Base-by-base conservation (phyloP, 164 flowering plant genomes). In the Berberis vulgaris region DNA sequence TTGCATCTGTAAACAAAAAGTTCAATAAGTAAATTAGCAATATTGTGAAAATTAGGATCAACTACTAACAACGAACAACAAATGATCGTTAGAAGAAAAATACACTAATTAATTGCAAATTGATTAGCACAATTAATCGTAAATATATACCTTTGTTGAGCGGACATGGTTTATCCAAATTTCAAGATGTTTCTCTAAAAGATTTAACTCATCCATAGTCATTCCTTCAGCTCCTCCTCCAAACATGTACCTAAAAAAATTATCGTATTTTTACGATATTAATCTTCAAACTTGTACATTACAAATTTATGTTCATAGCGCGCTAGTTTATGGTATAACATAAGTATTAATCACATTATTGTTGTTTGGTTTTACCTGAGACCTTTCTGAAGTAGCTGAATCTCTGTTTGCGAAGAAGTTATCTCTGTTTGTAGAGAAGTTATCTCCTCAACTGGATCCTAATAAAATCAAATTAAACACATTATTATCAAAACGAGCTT, bases 131-230 rank as follows among this genome's bases (percentile, higher is more conserved):
- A 42, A 6, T 12, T 41, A 56, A 7, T 2, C n/a, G 41, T 9
- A 50, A 2, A 3, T 40, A 1, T 13, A 44, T 80, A 86, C 97
- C 91, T 91, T 88, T 6, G 84, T 65, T 38, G 89, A 72, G 54
- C 91, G 89, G 8, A 85, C 77, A 9, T 84, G 81, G 67, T 67
- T 77, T 2, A 88, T 87, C 91, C 89, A 86, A 62, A 70, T 47
- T 53, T 91, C 96, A 67, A 91, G 88, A 67, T 85, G 74, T 54
- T 83, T 91, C 70, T 91, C 97, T 58, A 86, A 73, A 11, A 73
- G 69, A 57, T 76, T 73, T 67, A 91, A 65, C 54, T 91, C 97
- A 61, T 83, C 81, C 60, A 88, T 7, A 38, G 74, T 73, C 94
- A 84, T 81, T 58, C 69, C 64, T 57, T 76, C 85, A 49, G 68